Evolutionary conservation across 495 filamentous ascomycete species (phyloP), one percentile per base, ranked within the genome.

Genomic region (Xylaria intraflava): DNA sequence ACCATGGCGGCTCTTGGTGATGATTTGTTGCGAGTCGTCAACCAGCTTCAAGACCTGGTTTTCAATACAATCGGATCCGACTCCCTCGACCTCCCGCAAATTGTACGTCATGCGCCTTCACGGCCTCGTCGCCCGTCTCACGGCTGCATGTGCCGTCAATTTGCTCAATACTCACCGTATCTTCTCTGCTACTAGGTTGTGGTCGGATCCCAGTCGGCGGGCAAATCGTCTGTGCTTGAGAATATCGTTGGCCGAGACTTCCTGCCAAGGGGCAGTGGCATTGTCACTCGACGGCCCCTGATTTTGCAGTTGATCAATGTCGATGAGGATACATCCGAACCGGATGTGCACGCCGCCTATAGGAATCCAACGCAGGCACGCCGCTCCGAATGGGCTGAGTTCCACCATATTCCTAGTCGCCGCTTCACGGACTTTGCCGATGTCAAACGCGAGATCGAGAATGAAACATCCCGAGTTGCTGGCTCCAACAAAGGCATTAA

Each of bases 1-100:
- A 61, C 58, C 53, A 82, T 82, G 78, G 75, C 78, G 46, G 71
- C 78, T 53, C 81, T 96, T 49, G 93, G 93, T 62, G 93, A 98
- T 64, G 90, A 96, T 68, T 75, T 98, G 67, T 79, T 98, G 65
- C 80, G 81, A 51, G 91, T 87, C 45, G 93, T 97, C 67, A 97
- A 98, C 74, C 92, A 91, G 74, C 79, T 98, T 56, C 94, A 98
- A 65, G 93, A 99, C 72, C 72, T 99, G 64, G 93, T 98, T 53
- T 97, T 98, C 75, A 97, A 98, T 75, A 98, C 94, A 47, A 98
- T 98, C 67, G 94, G 93, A 66, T 96, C 93, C 73, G 93, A 99
- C 67, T 96, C 91, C 31, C 82, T 99, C 49, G 93, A 99, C 72
- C 72, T 99, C 36, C 93, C 93, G 48, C 93, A 99, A 70, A 99